phyloP scores from a whole-genome alignment of 2,329 filamentous ascomycete genomes.

The Cladorrhinum sp. region DNA sequence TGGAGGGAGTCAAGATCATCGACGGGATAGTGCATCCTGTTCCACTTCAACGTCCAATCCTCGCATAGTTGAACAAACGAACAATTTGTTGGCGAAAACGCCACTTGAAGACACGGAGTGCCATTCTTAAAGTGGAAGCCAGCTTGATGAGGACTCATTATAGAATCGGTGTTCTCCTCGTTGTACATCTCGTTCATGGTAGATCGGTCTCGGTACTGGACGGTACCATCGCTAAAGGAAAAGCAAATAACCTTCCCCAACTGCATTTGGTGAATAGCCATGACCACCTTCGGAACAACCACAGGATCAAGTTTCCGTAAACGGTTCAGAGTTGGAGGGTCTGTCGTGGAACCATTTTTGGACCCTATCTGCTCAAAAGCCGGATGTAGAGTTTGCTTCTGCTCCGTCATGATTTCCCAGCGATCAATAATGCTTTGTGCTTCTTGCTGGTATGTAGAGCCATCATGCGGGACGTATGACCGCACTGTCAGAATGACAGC shows the following conservation, averaged over 20 bases:
- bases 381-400: conserved; percentile 64
- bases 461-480: conserved; percentile 54
- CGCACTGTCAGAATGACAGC: conserved; percentile 71
- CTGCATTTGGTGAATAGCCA: conserved; percentile 66
- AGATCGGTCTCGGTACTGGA: conserved; percentile 75
- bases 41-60: conserved; percentile 59
- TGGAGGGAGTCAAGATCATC: conserved; percentile 48
- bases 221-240: conserved; percentile 73
- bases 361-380: conserved; percentile 74
- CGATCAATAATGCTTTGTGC: conserved; percentile 73
- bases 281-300: conserved; percentile 64
- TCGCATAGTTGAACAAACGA: conserved; percentile 58
- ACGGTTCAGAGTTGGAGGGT: conserved; percentile 31
- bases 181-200: conserved; percentile 68
- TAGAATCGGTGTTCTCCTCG: conserved; percentile 60
- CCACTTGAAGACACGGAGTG: conserved; percentile 63
- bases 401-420: conserved; percentile 74
- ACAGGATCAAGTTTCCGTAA: conserved; percentile 68
- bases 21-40: conserved; percentile 48
- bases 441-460: conserved; percentile 59
- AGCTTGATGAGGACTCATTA: conserved; percentile 70
- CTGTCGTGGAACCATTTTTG: conserved; percentile 53
- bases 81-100: conserved; percentile 58
- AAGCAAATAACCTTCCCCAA: conserved; percentile 71
- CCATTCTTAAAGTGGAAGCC: conserved; percentile 71